These are phyloP conservation scores for Scutellaria barbata DNA, from an alignment of 257 asterid species.

Conservation along the genomic window DNA sequence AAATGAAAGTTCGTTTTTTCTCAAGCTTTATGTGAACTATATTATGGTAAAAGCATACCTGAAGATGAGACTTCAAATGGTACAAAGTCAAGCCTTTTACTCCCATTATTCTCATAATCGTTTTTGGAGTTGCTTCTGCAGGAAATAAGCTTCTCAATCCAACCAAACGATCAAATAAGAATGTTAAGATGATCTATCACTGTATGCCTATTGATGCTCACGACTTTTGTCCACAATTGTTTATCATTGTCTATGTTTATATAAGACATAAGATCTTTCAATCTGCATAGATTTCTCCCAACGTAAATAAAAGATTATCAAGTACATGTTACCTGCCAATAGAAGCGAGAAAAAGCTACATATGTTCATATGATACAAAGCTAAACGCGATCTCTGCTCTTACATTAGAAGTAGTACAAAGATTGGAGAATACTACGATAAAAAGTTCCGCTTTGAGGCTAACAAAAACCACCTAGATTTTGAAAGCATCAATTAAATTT, in stretches of 20 bases:
- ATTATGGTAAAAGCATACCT: slow-evolving; percentile 48
- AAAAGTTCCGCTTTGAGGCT: too few species aligned
- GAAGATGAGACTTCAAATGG: slow-evolving; percentile 96
- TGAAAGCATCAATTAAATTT: too few species aligned
- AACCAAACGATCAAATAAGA: slow-evolving; percentile 16
- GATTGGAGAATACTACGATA: too few species aligned
- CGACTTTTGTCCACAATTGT: not conserved
- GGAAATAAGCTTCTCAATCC: slow-evolving; percentile 20
- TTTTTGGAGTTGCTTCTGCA: slow-evolving; percentile 94
- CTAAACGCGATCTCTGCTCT: not conserved
- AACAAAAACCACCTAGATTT: too few species aligned
- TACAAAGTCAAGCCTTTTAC: slow-evolving; percentile 93
- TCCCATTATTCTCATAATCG: slow-evolving; percentile 89
- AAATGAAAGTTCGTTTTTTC: not conserved
- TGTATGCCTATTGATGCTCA: slow-evolving; percentile 1
- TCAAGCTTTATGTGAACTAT: not conserved
- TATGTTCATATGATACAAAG: not conserved
- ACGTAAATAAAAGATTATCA: not conserved
- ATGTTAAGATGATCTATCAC: not conserved
- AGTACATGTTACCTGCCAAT: not conserved
- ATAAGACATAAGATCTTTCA: not conserved
- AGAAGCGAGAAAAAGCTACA: not conserved
- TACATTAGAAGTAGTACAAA: too few species aligned
- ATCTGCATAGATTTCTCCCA: not conserved
- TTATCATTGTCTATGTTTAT: not conserved